Percentiles rank a stretch among this genome's conserved stretches.
Conservation (phyloP, 1,284 basidiomycete species). For the Cryptococcus hybrid region DNA sequence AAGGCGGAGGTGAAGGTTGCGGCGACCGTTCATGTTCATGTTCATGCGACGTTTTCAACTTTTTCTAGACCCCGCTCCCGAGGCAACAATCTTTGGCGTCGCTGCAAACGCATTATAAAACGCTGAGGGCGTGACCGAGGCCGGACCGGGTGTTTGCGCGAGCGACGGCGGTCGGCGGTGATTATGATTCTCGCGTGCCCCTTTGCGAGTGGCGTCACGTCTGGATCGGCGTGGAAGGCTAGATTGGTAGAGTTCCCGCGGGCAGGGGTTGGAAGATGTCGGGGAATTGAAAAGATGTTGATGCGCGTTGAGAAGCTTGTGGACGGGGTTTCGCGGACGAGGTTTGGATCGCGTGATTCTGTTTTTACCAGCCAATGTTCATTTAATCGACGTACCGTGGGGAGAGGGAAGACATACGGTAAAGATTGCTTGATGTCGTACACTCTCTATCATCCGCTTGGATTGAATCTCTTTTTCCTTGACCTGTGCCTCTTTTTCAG, state of each 20-base stretch:
- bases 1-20: background rate
- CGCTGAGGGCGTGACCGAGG: background rate
- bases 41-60: constrained; percentile 26
- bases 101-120: constrained; percentile 37
- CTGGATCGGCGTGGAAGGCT: no score
- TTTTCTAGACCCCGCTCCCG: constrained; percentile 11
- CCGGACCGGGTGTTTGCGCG: no score
- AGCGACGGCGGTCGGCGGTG: no score
- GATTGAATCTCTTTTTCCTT: constrained; percentile 29
- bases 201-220: no score
- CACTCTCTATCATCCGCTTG: constrained; percentile 32
- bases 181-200: no score
- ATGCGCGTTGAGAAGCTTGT: constrained; percentile 7
- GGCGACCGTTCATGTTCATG: background rate
- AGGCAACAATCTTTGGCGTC: constrained; percentile 13
- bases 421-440: constrained; percentile 44
- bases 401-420: constrained; percentile 21
- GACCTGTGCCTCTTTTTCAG: constrained; percentile 30
- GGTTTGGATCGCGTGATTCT: constrained; percentile 28
- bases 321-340: constrained; percentile 20
- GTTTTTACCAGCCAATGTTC: background rate
- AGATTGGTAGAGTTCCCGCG: no score
- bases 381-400: background rate
- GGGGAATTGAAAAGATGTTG: background rate
- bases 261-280: no score